A percentile compares a stretch with the other conserved stretches of the same genome.
These are phyloP conservation scores for Cladosporium oxysporum DNA, from an alignment of 2,329 filamentous ascomycete genomes.

Conservation along the genomic window DNA sequence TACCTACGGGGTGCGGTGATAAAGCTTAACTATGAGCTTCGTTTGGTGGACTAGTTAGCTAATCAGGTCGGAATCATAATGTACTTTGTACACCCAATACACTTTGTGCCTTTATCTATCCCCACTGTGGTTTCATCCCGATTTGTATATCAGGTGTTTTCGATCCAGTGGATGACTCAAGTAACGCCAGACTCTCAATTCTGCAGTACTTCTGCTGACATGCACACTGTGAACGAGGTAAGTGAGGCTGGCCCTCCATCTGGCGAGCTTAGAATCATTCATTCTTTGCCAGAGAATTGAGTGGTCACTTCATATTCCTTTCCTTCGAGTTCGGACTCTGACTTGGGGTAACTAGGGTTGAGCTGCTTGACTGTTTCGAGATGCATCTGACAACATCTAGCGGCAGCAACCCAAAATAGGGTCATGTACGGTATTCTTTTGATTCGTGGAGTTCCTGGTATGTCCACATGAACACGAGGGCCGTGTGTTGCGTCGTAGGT, in stretches of 20 bases:
- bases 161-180: background rate
- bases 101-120: background rate
- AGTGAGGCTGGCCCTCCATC: background rate
- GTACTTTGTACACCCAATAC: slow-evolving; percentile 14
- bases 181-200: background rate
- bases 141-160: background rate
- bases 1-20: background rate
- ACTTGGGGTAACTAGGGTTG: background rate
- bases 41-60: slow-evolving; percentile 3
- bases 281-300: background rate
- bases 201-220: background rate
- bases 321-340: background rate
- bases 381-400: background rate
- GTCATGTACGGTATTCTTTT: background rate
- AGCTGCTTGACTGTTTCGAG: background rate
- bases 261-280: background rate
- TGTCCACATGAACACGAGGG: background rate
- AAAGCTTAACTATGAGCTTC: slow-evolving; percentile 2
- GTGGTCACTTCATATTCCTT: background rate
- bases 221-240: background rate
- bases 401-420: background rate
- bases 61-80: slow-evolving; percentile 15
- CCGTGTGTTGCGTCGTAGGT: background rate
- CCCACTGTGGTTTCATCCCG: background rate
- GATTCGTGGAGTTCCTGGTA: background rate